Base-by-base conservation (phyloP, 2,329 filamentous ascomycete genomes). In the Thyridium curvatum region DNA sequence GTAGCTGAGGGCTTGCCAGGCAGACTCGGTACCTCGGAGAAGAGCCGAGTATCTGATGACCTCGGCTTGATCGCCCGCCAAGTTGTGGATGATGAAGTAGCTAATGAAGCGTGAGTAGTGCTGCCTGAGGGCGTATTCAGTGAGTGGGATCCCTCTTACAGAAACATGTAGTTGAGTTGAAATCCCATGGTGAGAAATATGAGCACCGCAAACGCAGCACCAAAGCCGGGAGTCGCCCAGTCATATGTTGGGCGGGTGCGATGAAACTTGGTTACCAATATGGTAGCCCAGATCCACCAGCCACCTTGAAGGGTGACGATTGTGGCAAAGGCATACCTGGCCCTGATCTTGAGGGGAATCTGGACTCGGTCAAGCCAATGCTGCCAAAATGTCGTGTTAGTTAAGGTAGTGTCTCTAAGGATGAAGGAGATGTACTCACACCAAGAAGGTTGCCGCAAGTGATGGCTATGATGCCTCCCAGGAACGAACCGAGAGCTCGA, bases 231-330 rank as follows among this genome's bases (percentile, higher is more conserved):
- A 44, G 71, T 71, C 1, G 54, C 50, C 84, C 84, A 88, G 55
- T 88, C 84, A 47, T 77, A 82, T 0, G 69, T 73, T 0, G 82
- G 82, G 14, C 66, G 61, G 0, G 71, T 74, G 10, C 61, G 56
- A 13, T 66, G 66, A 54, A 78, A 87, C 21, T 74, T 64, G 0
- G 80, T 79, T 1, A 79, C 79, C 3, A 84, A 58, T 3, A 87
- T 60, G 0, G 82, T 84, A 0, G 73, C 75, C 83, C 84, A 88
- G 4, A 77, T 65, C 83, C 84, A 88, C 74, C 80, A 86, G 1
- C 66, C 80, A 1, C 82, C 82, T 49, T 85, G 81, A 0, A 83
- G 54, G 0, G 68, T 60, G 13, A 72, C 63, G 32, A 82, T 69
- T 3, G 63, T 41, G 43, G 60, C 64, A 48, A 84, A 86, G 0